phyloP scores from a whole-genome alignment of 192 early-diverging fungal species.

The Linnemannia schmuckeri region DNA sequence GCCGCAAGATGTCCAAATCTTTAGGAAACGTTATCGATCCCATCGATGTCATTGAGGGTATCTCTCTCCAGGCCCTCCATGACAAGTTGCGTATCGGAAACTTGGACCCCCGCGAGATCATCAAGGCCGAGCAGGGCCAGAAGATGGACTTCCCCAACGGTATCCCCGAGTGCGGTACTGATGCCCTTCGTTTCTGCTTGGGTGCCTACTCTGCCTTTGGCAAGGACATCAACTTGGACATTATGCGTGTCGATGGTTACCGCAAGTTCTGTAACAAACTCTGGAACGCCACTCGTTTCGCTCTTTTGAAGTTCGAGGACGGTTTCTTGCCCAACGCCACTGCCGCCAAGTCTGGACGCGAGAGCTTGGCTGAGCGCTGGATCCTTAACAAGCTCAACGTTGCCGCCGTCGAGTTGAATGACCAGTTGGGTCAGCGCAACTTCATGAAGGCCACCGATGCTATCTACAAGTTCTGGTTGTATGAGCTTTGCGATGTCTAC shows the following conservation, averaged over 20 bases:
- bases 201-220: conserved; percentile 84
- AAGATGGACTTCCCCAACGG: conserved; percentile 93
- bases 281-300: conserved; percentile 98
- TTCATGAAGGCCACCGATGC: conserved; percentile 93
- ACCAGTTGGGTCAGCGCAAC: conserved; percentile 83
- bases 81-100: conserved; percentile 86
- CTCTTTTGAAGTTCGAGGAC: conserved; percentile 93
- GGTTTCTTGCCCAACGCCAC: conserved; percentile 81
- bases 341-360: conserved; percentile 75
- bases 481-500: conserved; percentile 98
- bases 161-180: conserved; percentile 98
- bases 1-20: conserved; percentile 98
- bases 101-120: conserved; percentile 90
- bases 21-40: conserved; percentile 99
- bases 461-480: conserved; percentile 94
- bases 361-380: conserved; percentile 93
- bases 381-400: conserved; percentile 92
- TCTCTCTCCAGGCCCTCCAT: conserved; percentile 83
- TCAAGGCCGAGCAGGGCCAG: conserved; percentile 89
- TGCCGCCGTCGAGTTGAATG: conserved; percentile 82
- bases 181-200: conserved; percentile 90
- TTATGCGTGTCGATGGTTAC: conserved; percentile 97
- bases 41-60: conserved; percentile 96
- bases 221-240: conserved; percentile 94
- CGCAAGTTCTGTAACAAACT: conserved; percentile 99